Evolutionary conservation across 2,329 filamentous ascomycete genomes (phyloP), one percentile per base, ranked within the genome.

Genomic region (Phialophora macrospora): DNA sequence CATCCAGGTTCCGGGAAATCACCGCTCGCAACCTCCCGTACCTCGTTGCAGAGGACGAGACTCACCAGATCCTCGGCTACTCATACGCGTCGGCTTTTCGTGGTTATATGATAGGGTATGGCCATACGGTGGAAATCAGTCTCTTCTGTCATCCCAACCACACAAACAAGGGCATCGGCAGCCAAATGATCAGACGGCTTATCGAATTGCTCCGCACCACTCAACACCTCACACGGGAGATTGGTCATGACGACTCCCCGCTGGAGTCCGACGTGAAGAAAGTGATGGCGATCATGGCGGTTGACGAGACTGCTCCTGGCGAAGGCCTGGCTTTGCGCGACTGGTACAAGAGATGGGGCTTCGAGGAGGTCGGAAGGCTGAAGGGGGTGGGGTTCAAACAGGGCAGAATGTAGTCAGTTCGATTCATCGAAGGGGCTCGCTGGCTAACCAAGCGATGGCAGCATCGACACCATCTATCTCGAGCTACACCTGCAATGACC

Each of bases 111-210:
- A 68, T 75, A 22, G 76, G 76, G 1, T 80, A 80, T 65, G 75
- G 73, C 12, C 74, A 78, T 7, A 79, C 78, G 0, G 78, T 79
- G 8, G 79, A 81, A 65, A 69, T 80, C 6, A 75, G 74, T 0
- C 69, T 80, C 12, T 80, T 79, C 63, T 74, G 78, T 55, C 77
- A 77, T 64, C 77, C 75, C 1, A 73, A 75, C 0, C 65, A 79
- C 51, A 74, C 70, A 14, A 70, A 68, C 1, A 71, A 67, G 20
- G 75, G 76, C 2, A 70, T 79, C 34, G 79, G 79, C 4, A 72
- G 75, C 3, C 58, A 32, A 41, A 66, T 80, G 20, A 69, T 80
- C 11, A 64, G 63, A 17, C 68, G 68, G 46, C 55, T 80, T 1
- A 38, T 79, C 51, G 70, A 70, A 1, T 51, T 70, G n/a, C 68